Conservation (phyloP, 176 grass and related monocot species). For the Zizania latifolia region DNA sequence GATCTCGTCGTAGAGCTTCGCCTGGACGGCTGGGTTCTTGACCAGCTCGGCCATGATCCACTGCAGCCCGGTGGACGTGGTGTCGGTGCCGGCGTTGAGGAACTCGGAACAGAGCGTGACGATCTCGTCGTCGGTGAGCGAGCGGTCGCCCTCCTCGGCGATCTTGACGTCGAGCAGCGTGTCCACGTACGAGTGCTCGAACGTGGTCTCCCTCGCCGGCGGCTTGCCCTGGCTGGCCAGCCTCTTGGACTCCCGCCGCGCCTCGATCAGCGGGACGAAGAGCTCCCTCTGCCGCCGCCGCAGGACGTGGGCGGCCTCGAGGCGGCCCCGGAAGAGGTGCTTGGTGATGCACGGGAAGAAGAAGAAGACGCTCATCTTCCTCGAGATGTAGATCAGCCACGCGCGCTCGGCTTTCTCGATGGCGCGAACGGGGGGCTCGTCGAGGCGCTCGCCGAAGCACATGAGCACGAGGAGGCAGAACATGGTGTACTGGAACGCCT, state of each 20-base stretch:
- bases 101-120: slow-evolving; percentile 31
- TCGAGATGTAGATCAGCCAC: slow-evolving; percentile 19
- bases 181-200: slow-evolving; percentile 50
- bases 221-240: neutral
- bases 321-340: slow-evolving; percentile 31
- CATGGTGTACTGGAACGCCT: slow-evolving; percentile 37
- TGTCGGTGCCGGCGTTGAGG: slow-evolving; percentile 36
- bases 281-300: slow-evolving; percentile 17
- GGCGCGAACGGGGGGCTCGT: slow-evolving; percentile 12
- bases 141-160: slow-evolving; percentile 19
- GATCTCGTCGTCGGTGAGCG: slow-evolving; percentile 37
- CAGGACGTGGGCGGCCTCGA: neutral
- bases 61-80: slow-evolving; percentile 37
- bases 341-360: slow-evolving; percentile 32
- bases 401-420: slow-evolving; percentile 17
- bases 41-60: slow-evolving; percentile 64
- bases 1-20: slow-evolving; percentile 30
- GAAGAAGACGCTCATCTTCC: slow-evolving; percentile 28
- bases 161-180: slow-evolving; percentile 42
- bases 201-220: neutral
- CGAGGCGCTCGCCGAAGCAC: slow-evolving; percentile 51
- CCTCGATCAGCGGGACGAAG: slow-evolving; percentile 30
- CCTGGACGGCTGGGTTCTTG: slow-evolving; percentile 30
- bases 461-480: slow-evolving; percentile 44
- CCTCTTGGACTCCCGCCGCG: slow-evolving; percentile 4